A percentile compares a stretch with the other conserved stretches of the same genome.
Evolutionary conservation across 192 early-diverging fungal genomes (phyloP).

Genomic region (Linderina pennispora): DNA sequence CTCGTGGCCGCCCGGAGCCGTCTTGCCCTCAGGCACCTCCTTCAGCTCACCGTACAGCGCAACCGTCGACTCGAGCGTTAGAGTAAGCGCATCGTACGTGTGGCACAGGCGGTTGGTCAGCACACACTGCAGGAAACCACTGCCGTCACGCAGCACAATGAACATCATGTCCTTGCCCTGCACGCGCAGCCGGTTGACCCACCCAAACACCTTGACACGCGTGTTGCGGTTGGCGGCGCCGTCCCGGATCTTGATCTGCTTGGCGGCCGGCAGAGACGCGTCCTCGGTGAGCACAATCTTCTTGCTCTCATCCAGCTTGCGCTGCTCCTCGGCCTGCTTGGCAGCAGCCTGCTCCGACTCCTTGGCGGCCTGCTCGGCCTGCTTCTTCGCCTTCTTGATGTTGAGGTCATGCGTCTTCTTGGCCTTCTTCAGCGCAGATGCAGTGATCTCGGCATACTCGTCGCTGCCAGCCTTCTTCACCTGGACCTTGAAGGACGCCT

Average conservation of each 20-base stretch:
- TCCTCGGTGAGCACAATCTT: slow-evolving; percentile 71
- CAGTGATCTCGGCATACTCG: slow-evolving; percentile 72
- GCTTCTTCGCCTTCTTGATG: slow-evolving; percentile 74
- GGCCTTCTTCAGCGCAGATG: slow-evolving; percentile 89
- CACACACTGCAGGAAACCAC: slow-evolving; percentile 91
- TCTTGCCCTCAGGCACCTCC: slow-evolving; percentile 87
- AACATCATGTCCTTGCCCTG: slow-evolving; percentile 99
- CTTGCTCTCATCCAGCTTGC: slow-evolving; percentile 79
- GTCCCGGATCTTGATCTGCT: slow-evolving; percentile 75
- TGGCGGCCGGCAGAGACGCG: slow-evolving; percentile 62
- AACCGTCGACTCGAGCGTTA: slow-evolving; percentile 92
- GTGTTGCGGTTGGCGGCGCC: slow-evolving; percentile 56
- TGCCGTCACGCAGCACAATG: slow-evolving; percentile 89
- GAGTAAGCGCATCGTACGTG: slow-evolving; percentile 87
- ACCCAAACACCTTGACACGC: slow-evolving; percentile 85
- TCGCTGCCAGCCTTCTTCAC: slow-evolving; percentile 69
- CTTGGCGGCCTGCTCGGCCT: slow-evolving; percentile 62
- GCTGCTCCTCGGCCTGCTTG: slow-evolving; percentile 64
- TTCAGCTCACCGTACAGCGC: slow-evolving; percentile 80
- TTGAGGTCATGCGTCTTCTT: slow-evolving; percentile 62
- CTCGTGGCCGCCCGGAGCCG: slow-evolving; percentile 95
- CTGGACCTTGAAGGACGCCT: slow-evolving; percentile 50
- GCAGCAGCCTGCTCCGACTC: slow-evolving; percentile 53
- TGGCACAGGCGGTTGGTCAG: slow-evolving; percentile 87
- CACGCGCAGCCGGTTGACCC: slow-evolving; percentile 92